Percentiles rank a stretch among this genome's conserved stretches.
phyloP scores from a whole-genome alignment of 2,329 filamentous ascomycete genomes.

The Colletotrichum sp. region DNA sequence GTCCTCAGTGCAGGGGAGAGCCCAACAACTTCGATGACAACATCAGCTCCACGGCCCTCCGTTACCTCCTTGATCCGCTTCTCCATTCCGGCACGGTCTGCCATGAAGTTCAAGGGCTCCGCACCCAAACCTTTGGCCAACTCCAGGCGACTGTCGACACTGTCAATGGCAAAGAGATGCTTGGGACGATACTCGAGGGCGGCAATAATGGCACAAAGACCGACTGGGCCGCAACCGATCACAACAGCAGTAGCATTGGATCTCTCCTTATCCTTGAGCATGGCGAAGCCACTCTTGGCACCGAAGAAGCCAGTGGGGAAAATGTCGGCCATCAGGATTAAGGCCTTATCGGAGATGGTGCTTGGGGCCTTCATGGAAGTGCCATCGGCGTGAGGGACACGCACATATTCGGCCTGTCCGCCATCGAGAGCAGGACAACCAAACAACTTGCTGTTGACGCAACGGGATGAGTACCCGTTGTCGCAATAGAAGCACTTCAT shows the following conservation, averaged over 20 bases:
- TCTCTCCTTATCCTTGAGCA: constrained; percentile 61
- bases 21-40: constrained; percentile 81
- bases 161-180: constrained; percentile 79
- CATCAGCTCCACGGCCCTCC: constrained; percentile 81
- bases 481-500: constrained; percentile 85
- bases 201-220: constrained; percentile 81
- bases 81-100: constrained; percentile 67
- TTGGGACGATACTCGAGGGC: constrained; percentile 77
- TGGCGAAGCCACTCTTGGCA: constrained; percentile 75
- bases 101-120: constrained; percentile 80
- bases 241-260: constrained; percentile 75
- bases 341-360: constrained; percentile 71
- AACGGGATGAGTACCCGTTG: constrained; percentile 77
- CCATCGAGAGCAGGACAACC: constrained; percentile 74
- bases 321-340: constrained; percentile 92
- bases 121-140: constrained; percentile 77
- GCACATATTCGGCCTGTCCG: constrained; percentile 81
- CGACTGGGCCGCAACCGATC: constrained; percentile 85
- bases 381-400: constrained; percentile 80
- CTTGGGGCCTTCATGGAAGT: constrained; percentile 76
- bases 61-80: constrained; percentile 76
- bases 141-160: constrained; percentile 74
- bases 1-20: constrained; percentile 71
- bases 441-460: constrained; percentile 72
- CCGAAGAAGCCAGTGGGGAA: constrained; percentile 89